Evolutionary conservation across 2,329 filamentous ascomycete species (phyloP), one percentile per base, ranked within the genome.

Genomic region (Xylaria sp.): DNA sequence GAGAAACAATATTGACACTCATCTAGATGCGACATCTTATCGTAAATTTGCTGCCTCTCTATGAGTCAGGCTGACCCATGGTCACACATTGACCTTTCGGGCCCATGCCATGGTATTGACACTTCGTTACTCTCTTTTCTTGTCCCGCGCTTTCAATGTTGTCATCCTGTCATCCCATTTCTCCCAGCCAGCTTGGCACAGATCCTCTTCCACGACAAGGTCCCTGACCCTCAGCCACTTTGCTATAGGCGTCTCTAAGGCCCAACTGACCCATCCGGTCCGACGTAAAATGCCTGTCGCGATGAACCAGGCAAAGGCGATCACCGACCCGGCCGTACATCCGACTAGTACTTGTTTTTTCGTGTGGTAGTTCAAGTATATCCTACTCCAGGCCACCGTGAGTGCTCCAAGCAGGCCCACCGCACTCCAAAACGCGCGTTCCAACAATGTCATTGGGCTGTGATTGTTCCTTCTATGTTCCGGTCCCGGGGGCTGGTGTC

Each of bases 301-400:
- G 1, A 83, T 78, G 77, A 97, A 99, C 96, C 96, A 99, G 1
- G 83, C 86, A 2, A 92, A 76, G 0, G 92, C 94, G 75, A 91
- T 93, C 1, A 88, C 77, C 0, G 87, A 83, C 0, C 96, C 96
- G 0, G 92, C 93, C 10, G 81, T 82, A 73, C 86, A 89, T 1
- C 96, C 96, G 0, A 91, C 92, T n/a, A 94, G 76, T 10, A 99
- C 96, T 83, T 99, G 96, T 76, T 87, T 90, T 46, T 89, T 86
- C 0, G 95, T 98, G 81, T 99, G 96, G 79, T 99, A 99, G 80
- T 91, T 94, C 70, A 99, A 84, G 78, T 99, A 99, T 54, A 97
- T 88, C 64, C 96, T 87, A 76, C 94, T 97, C 80, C 88, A 89
- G 23, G 94, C 92, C 6, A 98, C 94, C 9, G 87, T 83, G 0